These are phyloP conservation scores for Apiospora arundinis DNA, from an alignment of 2,329 filamentous ascomycete species.

Conservation along the genomic window DNA sequence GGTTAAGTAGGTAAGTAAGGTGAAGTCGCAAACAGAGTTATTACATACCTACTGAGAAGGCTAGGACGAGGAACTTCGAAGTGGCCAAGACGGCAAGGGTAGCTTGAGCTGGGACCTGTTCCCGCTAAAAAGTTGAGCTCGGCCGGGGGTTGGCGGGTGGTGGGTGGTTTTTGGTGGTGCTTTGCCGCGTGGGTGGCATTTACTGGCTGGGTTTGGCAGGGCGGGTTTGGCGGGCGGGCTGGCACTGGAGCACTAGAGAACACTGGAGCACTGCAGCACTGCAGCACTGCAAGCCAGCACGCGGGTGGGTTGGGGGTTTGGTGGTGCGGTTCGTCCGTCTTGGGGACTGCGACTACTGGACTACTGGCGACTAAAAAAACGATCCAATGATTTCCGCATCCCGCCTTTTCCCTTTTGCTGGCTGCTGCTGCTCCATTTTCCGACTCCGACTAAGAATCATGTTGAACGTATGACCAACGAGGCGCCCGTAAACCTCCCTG, in stretches of 20 bases:
- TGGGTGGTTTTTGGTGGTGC: not conserved
- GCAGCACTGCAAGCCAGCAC: too few species aligned
- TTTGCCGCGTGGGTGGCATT: constrained; percentile 8
- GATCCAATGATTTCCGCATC: not conserved
- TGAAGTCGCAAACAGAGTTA: not conserved
- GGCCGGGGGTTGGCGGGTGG: constrained; percentile 7
- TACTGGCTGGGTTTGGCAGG: not conserved
- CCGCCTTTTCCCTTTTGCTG: not conserved
- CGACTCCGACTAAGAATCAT: not conserved
- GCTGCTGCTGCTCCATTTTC: not conserved
- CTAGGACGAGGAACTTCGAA: too few species aligned
- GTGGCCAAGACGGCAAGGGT: not conserved
- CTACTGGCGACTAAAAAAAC: not conserved
- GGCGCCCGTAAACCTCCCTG: not conserved
- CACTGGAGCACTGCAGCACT: too few species aligned
- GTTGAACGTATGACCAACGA: constrained; percentile 17
- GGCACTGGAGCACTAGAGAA: too few species aligned
- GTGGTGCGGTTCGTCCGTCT: not conserved
- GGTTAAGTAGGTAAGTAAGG: not conserved
- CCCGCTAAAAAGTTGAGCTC: constrained; percentile 12
- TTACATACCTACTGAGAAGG: too few species aligned
- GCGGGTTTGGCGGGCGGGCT: not conserved
- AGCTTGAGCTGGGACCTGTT: constrained; percentile 17
- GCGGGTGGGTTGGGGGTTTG: constrained; percentile 4
- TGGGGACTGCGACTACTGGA: not conserved